These are phyloP conservation scores for Leucaena leucocephala DNA, from an alignment of 306 rosid genomes.

Conservation along the genomic window DNA sequence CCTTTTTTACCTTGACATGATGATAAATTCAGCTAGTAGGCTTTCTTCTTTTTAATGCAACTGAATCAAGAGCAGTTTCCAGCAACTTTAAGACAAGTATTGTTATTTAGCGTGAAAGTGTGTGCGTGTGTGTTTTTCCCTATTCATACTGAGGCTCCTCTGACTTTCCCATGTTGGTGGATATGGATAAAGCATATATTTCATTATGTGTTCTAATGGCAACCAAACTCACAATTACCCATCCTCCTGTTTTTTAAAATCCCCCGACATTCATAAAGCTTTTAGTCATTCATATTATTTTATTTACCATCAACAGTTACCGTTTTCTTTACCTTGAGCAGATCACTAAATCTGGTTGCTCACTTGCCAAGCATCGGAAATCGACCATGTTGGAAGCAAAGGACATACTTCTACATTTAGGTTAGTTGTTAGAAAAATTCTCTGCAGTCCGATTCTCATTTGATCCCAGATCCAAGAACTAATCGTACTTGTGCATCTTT, in stretches of 20 bases:
- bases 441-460: constrained; percentile 4
- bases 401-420: constrained; percentile 91
- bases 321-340: constrained; percentile 36
- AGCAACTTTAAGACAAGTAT: not conserved
- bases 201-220: not conserved
- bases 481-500: constrained; percentile 30
- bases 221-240: constrained; percentile 11
- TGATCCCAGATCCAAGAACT: constrained; percentile 19
- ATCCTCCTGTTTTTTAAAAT: too few relatives aligned
- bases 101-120: not conserved
- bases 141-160: not conserved
- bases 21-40: not conserved
- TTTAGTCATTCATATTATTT: not conserved
- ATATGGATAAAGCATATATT: constrained; percentile 15
- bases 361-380: constrained; percentile 90
- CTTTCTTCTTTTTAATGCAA: not conserved
- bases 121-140: not conserved
- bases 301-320: constrained; percentile 11
- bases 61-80: not conserved
- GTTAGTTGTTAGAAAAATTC: constrained; percentile 51
- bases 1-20: not conserved
- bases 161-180: not conserved
- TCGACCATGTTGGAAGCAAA: constrained; percentile 83
- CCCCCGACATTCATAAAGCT: not conserved
- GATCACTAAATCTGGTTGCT: constrained; percentile 93